These are phyloP conservation scores for Lentinula sp. DNA, from an alignment of 768 basidiomycete genomes.

Conservation along the genomic window DNA sequence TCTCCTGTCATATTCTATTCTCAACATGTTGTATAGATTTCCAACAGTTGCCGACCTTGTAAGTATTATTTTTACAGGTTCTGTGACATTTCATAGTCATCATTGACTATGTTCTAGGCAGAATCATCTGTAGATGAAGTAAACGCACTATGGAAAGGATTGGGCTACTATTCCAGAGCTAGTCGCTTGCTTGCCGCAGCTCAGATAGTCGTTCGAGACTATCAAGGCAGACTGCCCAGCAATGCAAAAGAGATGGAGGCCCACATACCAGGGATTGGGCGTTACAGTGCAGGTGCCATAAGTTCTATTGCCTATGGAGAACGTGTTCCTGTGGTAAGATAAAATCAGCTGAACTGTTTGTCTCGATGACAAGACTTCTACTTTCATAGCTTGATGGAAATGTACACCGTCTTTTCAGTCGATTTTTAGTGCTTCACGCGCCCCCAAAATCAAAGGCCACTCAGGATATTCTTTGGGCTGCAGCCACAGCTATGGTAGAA, in stretches of 20 bases:
- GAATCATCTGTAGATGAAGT: conserved; percentile 74
- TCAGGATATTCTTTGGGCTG: conserved; percentile 78
- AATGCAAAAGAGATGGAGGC: conserved; percentile 79
- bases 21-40: conserved; percentile 43
- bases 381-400: conserved; percentile 77
- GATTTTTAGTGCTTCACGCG: conserved; percentile 78
- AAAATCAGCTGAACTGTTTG: neutral
- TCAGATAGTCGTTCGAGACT: conserved; percentile 64
- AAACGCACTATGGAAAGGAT: conserved; percentile 85
- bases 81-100: conserved; percentile 4
- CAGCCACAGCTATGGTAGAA: conserved; percentile 63
- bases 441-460: conserved; percentile 75
- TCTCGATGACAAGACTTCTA: neutral
- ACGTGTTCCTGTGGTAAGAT: conserved; percentile 73
- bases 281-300: conserved; percentile 84
- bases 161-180: conserved; percentile 88
- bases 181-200: conserved; percentile 80
- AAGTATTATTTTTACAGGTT: conserved; percentile 18
- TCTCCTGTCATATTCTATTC: neutral
- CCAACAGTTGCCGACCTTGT: conserved; percentile 77
- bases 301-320: conserved; percentile 87
- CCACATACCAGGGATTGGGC: conserved; percentile 80
- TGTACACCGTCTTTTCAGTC: conserved; percentile 78
- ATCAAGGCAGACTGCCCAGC: conserved; percentile 67
- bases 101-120: conserved; percentile 35